Conservation (phyloP, 129 eudicot genomes). For the sunflower (Helianthus annuus) region DNA sequence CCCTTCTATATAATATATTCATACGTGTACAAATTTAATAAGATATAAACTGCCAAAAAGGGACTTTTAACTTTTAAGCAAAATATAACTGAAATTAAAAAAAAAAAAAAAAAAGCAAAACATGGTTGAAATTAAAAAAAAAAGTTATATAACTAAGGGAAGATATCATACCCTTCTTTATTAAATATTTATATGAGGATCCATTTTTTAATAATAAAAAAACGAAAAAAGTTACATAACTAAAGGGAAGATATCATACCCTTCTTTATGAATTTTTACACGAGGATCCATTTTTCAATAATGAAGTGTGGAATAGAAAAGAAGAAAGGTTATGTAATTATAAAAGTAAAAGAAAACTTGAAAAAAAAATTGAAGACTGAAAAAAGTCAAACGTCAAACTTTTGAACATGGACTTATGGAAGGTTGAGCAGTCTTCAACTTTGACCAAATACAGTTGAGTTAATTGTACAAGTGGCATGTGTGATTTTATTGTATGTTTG, state of each 20-base stretch:
- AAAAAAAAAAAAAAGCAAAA: too few species aligned
- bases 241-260: not conserved
- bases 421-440: constrained; percentile 15
- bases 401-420: constrained; percentile 19
- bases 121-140: too few species aligned
- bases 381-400: constrained; percentile 24
- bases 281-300: not conserved
- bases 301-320: not conserved
- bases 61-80: too few species aligned
- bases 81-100: not conserved
- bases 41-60: too few species aligned
- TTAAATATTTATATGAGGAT: too few species aligned
- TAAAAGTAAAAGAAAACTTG: not conserved
- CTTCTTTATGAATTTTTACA: not conserved
- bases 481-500: too few species aligned
- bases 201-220: not conserved
- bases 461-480: too few species aligned
- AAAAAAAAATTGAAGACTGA: not conserved
- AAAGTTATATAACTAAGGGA: too few species aligned
- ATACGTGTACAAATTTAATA: too few species aligned
- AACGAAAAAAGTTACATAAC: not conserved
- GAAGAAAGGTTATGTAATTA: not conserved
- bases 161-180: too few species aligned
- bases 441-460: constrained; percentile 12
- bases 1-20: too few species aligned